Base-by-base conservation (phyloP, 1,284 basidiomycete genomes). In the Pseudozyma tsukubaensis region DNA sequence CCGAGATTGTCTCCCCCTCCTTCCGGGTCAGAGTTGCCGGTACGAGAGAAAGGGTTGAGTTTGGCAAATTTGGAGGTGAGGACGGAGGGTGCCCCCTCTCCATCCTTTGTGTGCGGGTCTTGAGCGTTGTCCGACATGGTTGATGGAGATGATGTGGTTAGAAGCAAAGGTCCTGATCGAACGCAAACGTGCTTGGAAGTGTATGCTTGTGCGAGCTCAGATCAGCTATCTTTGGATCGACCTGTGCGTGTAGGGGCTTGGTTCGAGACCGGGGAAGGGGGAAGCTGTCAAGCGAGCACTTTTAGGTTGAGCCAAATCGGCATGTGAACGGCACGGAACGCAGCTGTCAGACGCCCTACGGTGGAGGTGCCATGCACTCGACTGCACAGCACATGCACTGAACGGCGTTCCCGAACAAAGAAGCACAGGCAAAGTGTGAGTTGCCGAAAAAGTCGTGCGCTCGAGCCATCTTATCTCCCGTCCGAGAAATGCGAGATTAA, bases 1-100 rank as follows among this genome's bases (percentile, higher is more conserved):
- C 80, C 80, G n/a, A 74, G 65, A 16, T 81, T 77, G 58, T 73
- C 71, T 14, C 71, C 71, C 13, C 71, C 71, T 6, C 71, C 71
- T 43, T 79, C 78, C 7, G 71, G 76, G 36, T 80, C 78, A 6
- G 56, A 21, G 19, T 35, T 36, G 11, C 37, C 58, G 21, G 77
- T 76, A 12, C 59, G 66, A 54, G 61, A 62, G 59, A 79, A 79
- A 5, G 77, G 77, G 40, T 79, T 79, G 61, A 79, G 64, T 43
- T 65, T 71, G 53, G 77, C 72, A 43, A 79, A 76, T 39, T 70
- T 70, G 13, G 72, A 75, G 29, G 72, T 75, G 50, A 75, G 63
- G 50, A 75, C 42, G 13, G 72, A 67, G 16, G 72, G 67, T 0
- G 67, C 64, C 7, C 49, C 55, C 43, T 74, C 37, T 44, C 62